Conservation (phyloP, 2,329 filamentous ascomycete genomes). For the Colletotrichum sp. region DNA sequence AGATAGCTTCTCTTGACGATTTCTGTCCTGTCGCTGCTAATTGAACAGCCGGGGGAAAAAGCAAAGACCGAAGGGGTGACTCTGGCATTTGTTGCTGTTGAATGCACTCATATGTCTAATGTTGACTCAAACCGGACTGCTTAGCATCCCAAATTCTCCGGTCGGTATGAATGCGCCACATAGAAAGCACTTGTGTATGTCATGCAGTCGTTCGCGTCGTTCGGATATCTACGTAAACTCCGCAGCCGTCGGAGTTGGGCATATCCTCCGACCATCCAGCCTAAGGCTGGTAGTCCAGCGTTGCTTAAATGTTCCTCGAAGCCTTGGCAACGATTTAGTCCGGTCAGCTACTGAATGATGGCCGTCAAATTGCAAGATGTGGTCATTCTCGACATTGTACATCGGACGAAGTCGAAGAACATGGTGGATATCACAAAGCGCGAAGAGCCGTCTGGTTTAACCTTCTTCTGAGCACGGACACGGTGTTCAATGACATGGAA, state of each 20-base stretch:
- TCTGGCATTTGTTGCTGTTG: not conserved
- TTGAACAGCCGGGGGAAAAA: accelerated
- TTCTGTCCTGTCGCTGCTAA: accelerated
- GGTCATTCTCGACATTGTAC: not conserved
- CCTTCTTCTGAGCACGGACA: not conserved
- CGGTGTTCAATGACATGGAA: not conserved
- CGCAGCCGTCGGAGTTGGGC: not conserved
- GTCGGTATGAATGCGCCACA: not conserved
- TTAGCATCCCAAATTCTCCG: not conserved
- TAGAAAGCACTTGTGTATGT: not conserved
- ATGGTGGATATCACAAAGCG: accelerated
- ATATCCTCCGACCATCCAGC: accelerated
- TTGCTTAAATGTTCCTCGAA: not conserved
- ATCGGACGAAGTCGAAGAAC: not conserved
- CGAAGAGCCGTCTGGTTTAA: not conserved
- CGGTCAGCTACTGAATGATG: not conserved
- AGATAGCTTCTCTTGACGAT: not conserved
- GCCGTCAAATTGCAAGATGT: not conserved
- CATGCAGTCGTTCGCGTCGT: not conserved
- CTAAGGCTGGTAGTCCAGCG: accelerated
- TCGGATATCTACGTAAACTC: not conserved
- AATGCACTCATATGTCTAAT: not conserved
- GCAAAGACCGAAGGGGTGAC: not conserved
- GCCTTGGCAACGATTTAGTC: not conserved
- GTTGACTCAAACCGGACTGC: not conserved